Conservation (phyloP, 75 land plant genomes). For the Cryptomeria japonica region DNA sequence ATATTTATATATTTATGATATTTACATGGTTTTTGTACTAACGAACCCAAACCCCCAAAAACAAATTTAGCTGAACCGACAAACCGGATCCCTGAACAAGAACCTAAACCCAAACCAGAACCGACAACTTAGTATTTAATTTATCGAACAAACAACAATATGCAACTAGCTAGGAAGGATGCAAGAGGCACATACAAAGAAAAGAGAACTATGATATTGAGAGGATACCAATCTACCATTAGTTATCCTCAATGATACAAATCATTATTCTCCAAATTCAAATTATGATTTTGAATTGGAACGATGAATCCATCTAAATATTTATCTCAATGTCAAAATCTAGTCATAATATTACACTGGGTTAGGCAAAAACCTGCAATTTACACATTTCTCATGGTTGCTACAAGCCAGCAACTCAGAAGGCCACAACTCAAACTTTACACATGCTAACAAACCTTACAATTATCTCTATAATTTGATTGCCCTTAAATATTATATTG, state of each 20-base stretch:
- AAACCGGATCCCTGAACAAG: too few species aligned
- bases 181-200: neutral
- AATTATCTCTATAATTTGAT: neutral
- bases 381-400: neutral
- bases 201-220: neutral
- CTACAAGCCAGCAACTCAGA: neutral
- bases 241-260: too few species aligned
- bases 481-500: neutral
- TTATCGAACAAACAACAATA: neutral
- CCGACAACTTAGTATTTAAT: too few species aligned
- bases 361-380: neutral
- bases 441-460: neutral
- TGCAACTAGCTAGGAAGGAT: neutral
- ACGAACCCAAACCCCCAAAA: too few species aligned
- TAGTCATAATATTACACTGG: neutral
- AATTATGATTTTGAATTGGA: too few species aligned
- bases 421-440: neutral
- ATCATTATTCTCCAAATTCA: too few species aligned
- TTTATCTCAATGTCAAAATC: neutral
- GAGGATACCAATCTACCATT: neutral
- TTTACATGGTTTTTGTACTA: too few species aligned
- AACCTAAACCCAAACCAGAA: too few species aligned
- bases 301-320: too few species aligned
- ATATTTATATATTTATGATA: too few species aligned
- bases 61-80: too few species aligned